A percentile compares a stretch with the other conserved stretches of the same genome.
These are phyloP conservation scores for Cryptosporidium felis DNA, from an alignment of 169 alveolate species.

Conservation along the genomic window DNA sequence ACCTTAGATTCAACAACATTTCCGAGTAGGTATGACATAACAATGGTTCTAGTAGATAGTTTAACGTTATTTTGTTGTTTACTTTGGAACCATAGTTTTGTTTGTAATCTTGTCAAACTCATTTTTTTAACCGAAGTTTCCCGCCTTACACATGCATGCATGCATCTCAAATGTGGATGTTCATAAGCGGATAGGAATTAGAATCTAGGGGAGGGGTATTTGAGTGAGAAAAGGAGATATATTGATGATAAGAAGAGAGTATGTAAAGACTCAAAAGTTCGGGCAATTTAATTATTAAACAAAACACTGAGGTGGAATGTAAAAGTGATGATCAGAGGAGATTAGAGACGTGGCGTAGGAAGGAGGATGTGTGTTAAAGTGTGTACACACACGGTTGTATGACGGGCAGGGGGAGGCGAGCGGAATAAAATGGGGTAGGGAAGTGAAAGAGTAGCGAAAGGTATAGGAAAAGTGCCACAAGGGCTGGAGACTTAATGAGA, in stretches of 20 bases:
- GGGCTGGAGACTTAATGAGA: neutral
- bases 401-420: neutral
- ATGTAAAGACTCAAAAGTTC: neutral
- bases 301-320: neutral
- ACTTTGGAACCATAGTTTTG: too few species aligned
- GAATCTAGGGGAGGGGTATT: neutral
- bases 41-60: too few species aligned
- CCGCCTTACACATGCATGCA: conserved; percentile 10
- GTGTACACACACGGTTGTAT: conserved; percentile 60
- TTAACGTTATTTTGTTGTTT: too few species aligned
- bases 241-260: neutral
- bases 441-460: neutral
- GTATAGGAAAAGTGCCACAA: neutral
- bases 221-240: neutral
- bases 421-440: neutral
- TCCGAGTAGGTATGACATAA: too few species aligned
- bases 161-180: too few species aligned
- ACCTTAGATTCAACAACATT: too few species aligned
- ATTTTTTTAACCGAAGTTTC: too few species aligned
- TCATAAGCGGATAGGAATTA: too few species aligned
- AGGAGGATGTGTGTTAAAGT: conserved; percentile 50
- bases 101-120: too few species aligned
- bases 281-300: too few species aligned
- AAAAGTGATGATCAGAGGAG: neutral
- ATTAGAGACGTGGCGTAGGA: neutral